Percentiles rank a stretch among this genome's conserved stretches.
These are phyloP conservation scores for Penicillium odoratum DNA, from an alignment of 495 filamentous ascomycete genomes.

Conservation along the genomic window DNA sequence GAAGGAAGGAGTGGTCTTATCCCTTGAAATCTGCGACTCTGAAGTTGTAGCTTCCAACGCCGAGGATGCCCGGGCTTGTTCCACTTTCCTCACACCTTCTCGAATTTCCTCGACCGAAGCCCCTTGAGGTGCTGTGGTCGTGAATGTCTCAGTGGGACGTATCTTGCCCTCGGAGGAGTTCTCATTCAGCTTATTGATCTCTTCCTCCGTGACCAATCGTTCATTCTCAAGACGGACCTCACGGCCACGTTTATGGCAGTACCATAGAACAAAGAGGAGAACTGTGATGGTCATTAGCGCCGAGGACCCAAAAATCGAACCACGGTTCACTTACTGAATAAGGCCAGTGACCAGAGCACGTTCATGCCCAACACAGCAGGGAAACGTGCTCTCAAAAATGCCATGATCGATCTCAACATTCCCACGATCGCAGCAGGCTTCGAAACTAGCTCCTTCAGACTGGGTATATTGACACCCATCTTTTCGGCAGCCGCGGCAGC, in stretches of 20 bases:
- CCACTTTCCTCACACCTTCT: constrained; percentile 40
- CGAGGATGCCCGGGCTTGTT: constrained; percentile 33
- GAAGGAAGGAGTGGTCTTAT: constrained; percentile 10
- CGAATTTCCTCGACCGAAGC: constrained; percentile 44
- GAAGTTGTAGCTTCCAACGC: constrained; percentile 10
- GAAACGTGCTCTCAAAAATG: constrained; percentile 78
- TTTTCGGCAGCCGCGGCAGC: constrained; percentile 52
- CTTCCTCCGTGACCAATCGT: constrained; percentile 51
- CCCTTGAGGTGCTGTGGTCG: constrained; percentile 47
- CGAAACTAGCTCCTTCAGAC: constrained; percentile 75
- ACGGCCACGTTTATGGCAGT: constrained; percentile 89
- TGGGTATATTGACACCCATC: constrained; percentile 55
- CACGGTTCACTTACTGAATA: constrained; percentile 65
- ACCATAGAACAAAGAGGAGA: constrained; percentile 90
- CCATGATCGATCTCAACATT: constrained; percentile 82
- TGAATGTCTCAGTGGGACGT: constrained; percentile 43
- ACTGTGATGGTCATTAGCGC: constrained; percentile 47
- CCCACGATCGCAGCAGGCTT: constrained; percentile 80
- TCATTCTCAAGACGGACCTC: constrained; percentile 80
- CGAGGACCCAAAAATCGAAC: background rate
- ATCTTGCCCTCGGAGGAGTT: constrained; percentile 31
- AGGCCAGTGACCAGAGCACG: constrained; percentile 77
- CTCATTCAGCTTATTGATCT: constrained; percentile 46
- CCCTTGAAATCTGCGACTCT: constrained; percentile 8
- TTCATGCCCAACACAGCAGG: constrained; percentile 84